Base-by-base conservation (phyloP, 148 eudicot genomes). In the Diospyros kaki region DNA sequence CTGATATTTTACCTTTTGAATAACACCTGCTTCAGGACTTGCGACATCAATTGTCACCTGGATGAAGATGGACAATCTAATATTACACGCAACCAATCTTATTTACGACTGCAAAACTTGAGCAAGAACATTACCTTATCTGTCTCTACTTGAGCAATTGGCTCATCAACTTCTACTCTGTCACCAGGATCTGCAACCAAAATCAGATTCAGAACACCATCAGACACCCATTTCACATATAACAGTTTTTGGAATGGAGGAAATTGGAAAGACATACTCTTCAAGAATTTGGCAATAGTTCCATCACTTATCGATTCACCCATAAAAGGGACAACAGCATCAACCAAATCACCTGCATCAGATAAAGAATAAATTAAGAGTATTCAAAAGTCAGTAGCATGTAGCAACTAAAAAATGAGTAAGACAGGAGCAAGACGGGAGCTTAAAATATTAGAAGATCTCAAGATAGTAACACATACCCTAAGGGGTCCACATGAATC, bases 241-340 rank as follows among this genome's bases (percentile, higher is more conserved):
- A 73, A 51, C 5, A 28, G 62, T 18, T 18, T 40, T 43, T 28
- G 44, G 6, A 63, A 63, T 4, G 56, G 75, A 71, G 45, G 15
- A 62, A 17, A n/a, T 48, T 51, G 68, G 52, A 42, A 14, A 62
- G 71, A 75, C 96, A 44, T 87, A 93, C 98, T 87, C 77, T 91
- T 93, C 83, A 93, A 77, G 68, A 93, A 93, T 39, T 87, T 79
- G 0, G 98, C 98, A 48, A 93, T 68, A 75, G 98, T 93, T 77
- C 98, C 98, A 87, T 93, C 98, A 70, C 83, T 86, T 68, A 93
- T 87, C 9, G 98, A 93, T 84, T 93, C 98, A 61, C 98, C 98
- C 98, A 93, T 93, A 78, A 75, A 84, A 59, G 98, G 98, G 58
- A 93, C 98, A 77, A 93, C 97, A 67, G 94, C 98, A 70, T 93